Conservation (phyloP, 805 yeast genomes). For the Cyberlindnera nakhonratchasimensis region DNA sequence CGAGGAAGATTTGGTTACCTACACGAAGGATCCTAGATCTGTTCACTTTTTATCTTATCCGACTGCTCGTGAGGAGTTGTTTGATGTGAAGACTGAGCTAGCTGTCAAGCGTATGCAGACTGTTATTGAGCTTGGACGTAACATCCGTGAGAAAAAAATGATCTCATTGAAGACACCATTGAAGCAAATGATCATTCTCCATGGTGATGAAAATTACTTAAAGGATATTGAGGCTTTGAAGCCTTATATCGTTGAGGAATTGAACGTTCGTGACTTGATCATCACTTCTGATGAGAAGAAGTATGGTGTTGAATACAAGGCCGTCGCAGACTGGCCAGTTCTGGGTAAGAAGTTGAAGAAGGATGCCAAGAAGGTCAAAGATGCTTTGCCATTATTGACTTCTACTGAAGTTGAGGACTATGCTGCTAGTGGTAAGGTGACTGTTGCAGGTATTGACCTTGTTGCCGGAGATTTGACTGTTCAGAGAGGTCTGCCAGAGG, state of each 20-base stretch:
- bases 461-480: conserved; percentile 87
- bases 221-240: conserved; percentile 74
- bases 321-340: conserved; percentile 98
- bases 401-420: conserved; percentile 81
- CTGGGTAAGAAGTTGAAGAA: conserved; percentile 95
- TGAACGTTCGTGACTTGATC: conserved; percentile 83
- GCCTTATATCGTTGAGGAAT: conserved; percentile 81
- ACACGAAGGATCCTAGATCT: conserved; percentile 63
- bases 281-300: conserved; percentile 88
- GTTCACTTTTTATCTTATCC: conserved; percentile 96
- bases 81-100: conserved; percentile 77
- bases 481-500: conserved; percentile 80
- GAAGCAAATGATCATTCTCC: conserved; percentile 80
- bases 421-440: conserved; percentile 66
- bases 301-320: conserved; percentile 89
- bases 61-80: conserved; percentile 69
- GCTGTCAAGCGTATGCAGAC: conserved; percentile 95
- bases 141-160: conserved; percentile 91
- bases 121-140: conserved; percentile 94
- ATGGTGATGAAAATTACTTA: conserved; percentile 70
- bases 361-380: conserved; percentile 92
- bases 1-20: conserved; percentile 51
- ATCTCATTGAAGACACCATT: conserved; percentile 95
- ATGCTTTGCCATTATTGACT: conserved; percentile 78
- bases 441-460: conserved; percentile 86